These are phyloP conservation scores for Theileria orientalis DNA, from an alignment of 169 alveolate genomes.

Conservation along the genomic window DNA sequence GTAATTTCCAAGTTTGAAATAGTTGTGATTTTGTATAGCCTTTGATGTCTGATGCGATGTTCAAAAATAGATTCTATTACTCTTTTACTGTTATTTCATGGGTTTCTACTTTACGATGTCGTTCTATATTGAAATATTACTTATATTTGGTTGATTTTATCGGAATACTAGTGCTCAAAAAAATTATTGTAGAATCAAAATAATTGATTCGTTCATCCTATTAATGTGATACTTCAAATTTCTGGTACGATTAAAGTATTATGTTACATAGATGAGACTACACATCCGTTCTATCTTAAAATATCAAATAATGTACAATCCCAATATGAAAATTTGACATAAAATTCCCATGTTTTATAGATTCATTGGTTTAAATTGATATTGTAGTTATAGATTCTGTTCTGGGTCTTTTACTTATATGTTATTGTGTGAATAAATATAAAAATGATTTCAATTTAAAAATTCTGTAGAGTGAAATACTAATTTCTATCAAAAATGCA, in stretches of 20 bases:
- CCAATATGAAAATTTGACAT: conserved; percentile 8
- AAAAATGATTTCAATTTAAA: not conserved
- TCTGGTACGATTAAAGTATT: not conserved
- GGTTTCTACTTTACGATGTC: too few species aligned
- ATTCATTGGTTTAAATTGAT: too few species aligned
- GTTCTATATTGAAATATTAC: too few species aligned
- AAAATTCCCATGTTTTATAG: too few species aligned
- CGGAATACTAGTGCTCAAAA: not conserved
- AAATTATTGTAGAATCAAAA: not conserved
- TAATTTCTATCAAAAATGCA: too few species aligned
- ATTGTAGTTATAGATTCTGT: not conserved
- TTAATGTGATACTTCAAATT: not conserved
- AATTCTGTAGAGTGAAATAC: not conserved
- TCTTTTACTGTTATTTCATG: too few species aligned
- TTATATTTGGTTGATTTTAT: too few species aligned
- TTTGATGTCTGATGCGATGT: too few species aligned
- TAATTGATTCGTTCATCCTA: not conserved
- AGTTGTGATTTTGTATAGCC: too few species aligned
- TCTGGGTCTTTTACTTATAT: not conserved
- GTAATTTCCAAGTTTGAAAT: too few species aligned
- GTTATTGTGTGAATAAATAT: not conserved
- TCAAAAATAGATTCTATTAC: too few species aligned
- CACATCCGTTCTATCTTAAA: not conserved
- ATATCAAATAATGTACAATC: not conserved
- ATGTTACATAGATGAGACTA: not conserved